Evolutionary conservation across 805 yeast species (phyloP).

Genomic region (Ogataea kodamae): DNA sequence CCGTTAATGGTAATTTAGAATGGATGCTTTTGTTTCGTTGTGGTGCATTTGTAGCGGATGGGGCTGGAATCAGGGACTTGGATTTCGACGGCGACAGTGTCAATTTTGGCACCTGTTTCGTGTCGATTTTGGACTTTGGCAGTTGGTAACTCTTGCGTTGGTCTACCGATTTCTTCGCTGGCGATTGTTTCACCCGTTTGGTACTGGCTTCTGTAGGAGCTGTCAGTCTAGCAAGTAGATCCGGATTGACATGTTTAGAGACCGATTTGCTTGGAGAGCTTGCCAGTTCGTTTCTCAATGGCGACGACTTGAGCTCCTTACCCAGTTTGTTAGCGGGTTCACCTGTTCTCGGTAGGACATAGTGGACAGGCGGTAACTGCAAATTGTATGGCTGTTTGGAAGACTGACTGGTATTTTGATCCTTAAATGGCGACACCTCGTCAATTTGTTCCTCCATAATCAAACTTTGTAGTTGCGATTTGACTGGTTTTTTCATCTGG

Average conservation of each 20-base stretch:
- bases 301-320: conserved; percentile 17
- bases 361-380: conserved; percentile 23
- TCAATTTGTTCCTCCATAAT: conserved; percentile 6
- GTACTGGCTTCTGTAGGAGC: conserved; percentile 27
- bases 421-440: conserved; percentile 25
- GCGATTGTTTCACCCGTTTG: conserved; percentile 15
- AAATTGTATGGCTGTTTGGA: conserved; percentile 15
- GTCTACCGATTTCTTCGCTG: conserved; percentile 3
- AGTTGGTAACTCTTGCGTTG: conserved; percentile 10
- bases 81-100: conserved; percentile 9
- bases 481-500: conserved; percentile 6
- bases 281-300: conserved; percentile 6
- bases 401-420: conserved; percentile 6
- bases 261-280: conserved; percentile 9
- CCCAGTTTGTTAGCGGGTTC: conserved; percentile 31
- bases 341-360: conserved; percentile 17
- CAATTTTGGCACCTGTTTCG: conserved; percentile 1
- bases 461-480: conserved; percentile 1
- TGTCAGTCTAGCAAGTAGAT: conserved; percentile 23
- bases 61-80: conserved; percentile 6
- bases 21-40: conserved; percentile 2
- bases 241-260: conserved; percentile 4
- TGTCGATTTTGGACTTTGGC: conserved; percentile 12
- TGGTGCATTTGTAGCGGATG: conserved; percentile 12
- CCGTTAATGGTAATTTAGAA: conserved; percentile 25